These are phyloP conservation scores for Phytophthora lateralis DNA, from an alignment of 352 stramenopile species.

Conservation along the genomic window DNA sequence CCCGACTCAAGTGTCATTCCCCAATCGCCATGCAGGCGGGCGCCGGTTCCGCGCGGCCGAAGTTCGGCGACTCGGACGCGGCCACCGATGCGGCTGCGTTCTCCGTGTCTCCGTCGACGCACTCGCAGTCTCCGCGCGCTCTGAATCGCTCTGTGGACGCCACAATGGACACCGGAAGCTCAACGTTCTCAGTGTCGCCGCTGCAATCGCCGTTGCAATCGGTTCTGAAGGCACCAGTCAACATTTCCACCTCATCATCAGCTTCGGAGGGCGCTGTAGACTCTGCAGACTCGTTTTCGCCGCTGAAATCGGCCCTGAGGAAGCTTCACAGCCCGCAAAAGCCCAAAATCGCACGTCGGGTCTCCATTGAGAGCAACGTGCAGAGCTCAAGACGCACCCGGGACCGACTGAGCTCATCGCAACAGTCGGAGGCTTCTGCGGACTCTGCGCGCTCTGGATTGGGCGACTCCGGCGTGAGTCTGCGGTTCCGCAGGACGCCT, in stretches of 20 bases:
- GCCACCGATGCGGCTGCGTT: constrained; percentile 16
- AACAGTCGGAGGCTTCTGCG: constrained; percentile 23
- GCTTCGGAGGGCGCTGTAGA: not conserved
- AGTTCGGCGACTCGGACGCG: constrained; percentile 9
- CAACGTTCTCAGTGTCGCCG: constrained; percentile 20
- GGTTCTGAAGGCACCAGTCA: constrained; percentile 5
- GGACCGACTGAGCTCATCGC: constrained; percentile 29
- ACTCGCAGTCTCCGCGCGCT: constrained; percentile 14
- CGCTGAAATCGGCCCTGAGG: constrained; percentile 27
- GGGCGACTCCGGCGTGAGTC: constrained; percentile 26
- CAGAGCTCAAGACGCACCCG: constrained; percentile 5
- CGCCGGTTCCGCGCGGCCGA: constrained; percentile 10
- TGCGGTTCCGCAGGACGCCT: constrained; percentile 35
- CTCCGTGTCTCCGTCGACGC: constrained; percentile 24
- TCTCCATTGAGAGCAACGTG: constrained; percentile 34
- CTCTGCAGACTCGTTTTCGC: constrained; percentile 10
- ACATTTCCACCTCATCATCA: constrained; percentile 1
- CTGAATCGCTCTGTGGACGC: constrained; percentile 13
- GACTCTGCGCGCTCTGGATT: constrained; percentile 22
- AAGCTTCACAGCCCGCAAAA: constrained; percentile 19
- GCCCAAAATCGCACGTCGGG: constrained; percentile 19
- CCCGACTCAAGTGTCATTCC: constrained; percentile 14
- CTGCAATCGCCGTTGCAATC: constrained; percentile 3
- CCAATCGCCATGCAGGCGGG: constrained; percentile 19
- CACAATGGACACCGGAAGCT: constrained; percentile 9